Conservation (phyloP, 140 eudicot species). For the Anethum foeniculum region DNA sequence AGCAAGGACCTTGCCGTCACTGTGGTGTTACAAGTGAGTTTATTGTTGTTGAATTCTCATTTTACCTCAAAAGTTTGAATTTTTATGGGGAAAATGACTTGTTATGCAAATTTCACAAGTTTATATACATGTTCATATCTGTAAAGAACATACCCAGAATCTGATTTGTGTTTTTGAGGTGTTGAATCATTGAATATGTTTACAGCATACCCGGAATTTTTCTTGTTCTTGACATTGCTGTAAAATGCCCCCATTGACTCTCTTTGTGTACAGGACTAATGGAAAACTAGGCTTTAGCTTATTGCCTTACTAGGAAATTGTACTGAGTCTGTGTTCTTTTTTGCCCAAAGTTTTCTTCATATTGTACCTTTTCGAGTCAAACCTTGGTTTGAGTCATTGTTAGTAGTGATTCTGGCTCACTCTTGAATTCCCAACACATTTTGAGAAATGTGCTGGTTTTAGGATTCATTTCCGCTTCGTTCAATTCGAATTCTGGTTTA, state of each 20-base stretch:
- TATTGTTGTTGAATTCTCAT: constrained; percentile 15
- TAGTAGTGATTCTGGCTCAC: neutral
- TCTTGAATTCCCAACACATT: neutral
- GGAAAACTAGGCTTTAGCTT: constrained; percentile 9
- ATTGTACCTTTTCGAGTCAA: neutral
- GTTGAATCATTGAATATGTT: constrained; percentile 1
- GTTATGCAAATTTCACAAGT: constrained; percentile 1
- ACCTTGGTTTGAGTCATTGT: constrained; percentile 5
- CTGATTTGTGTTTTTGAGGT: constrained; percentile 16
- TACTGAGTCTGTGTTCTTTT: constrained; percentile 1
- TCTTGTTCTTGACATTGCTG: neutral
- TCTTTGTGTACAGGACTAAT: constrained; percentile 7
- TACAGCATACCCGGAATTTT: neutral
- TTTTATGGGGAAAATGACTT: constrained; percentile 13
- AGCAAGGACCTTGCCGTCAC: constrained; percentile 99
- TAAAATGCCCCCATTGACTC: constrained; percentile 13
- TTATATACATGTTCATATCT: constrained; percentile 21
- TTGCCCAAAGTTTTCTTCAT: neutral
- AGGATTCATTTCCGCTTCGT: constrained; percentile 2
- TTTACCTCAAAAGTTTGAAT: neutral
- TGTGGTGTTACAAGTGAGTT: constrained; percentile 99
- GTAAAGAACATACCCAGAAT: constrained; percentile 29
- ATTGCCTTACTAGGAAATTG: neutral
- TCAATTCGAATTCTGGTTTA: neutral
- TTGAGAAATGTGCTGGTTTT: neutral